Conservation (phyloP, 1,139 yeast genomes). For the Sugiyamaella neomexicana region DNA sequence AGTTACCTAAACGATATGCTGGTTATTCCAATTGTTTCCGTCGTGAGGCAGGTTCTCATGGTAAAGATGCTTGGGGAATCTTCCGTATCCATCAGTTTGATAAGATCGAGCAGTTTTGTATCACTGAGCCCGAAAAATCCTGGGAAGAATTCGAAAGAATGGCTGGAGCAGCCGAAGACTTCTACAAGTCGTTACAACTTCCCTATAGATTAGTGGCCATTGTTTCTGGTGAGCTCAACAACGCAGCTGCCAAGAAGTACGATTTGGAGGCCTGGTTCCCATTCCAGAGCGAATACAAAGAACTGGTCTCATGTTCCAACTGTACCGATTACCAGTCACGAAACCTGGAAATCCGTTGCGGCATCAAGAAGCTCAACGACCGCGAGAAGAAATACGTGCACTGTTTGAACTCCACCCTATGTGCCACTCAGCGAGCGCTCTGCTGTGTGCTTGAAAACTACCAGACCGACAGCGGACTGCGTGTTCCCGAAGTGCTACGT, state of each 20-base stretch:
- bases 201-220: conserved; percentile 98
- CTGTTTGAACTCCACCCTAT: conserved; percentile 93
- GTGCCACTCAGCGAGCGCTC: conserved; percentile 97
- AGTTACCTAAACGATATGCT: conserved; percentile 89
- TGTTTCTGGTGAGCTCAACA: conserved; percentile 97
- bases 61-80: conserved; percentile 99
- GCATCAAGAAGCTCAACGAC: conserved; percentile 93
- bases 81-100: conserved; percentile 98
- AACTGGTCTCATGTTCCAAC: conserved; percentile 96
- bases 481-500: conserved; percentile 91
- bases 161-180: conserved; percentile 89
- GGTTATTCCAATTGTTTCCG: conserved; percentile 99
- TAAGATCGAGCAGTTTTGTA: conserved; percentile 90
- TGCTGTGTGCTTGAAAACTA: conserved; percentile 97
- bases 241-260: conserved; percentile 98
- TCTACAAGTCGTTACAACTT: conserved; percentile 84
- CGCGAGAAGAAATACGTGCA: conserved; percentile 97
- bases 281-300: conserved; percentile 97
- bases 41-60: conserved; percentile 99
- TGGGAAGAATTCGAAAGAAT: conserved; percentile 96
- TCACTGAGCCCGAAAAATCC: conserved; percentile 96
- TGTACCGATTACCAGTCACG: conserved; percentile 99
- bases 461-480: conserved; percentile 94
- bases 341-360: conserved; percentile 97
- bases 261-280: conserved; percentile 99